Conservation (phyloP, 805 yeast species). For the Pichia manshurica region DNA sequence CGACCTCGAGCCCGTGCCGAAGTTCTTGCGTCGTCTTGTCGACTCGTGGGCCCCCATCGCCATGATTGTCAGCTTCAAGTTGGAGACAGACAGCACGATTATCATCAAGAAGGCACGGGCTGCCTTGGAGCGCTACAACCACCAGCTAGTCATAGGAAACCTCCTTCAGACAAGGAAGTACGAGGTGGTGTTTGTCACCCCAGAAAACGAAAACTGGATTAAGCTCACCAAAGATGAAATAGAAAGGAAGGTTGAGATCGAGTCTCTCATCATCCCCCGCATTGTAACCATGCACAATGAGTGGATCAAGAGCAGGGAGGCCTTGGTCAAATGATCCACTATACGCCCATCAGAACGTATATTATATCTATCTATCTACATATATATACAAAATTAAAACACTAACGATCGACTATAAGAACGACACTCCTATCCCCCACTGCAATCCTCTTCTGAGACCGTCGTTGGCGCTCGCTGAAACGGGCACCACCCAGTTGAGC, state of each 20-base stretch:
- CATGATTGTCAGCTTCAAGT: conserved; percentile 88
- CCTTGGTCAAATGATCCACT: conserved; percentile 20
- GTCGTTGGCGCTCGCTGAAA: conserved; percentile 41
- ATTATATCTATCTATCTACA: too few relatives aligned
- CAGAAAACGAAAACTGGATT: conserved; percentile 45
- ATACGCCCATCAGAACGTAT: not conserved
- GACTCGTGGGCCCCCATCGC: conserved; percentile 94
- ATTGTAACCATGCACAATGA: conserved; percentile 57
- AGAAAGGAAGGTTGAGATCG: conserved; percentile 52
- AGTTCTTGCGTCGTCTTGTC: conserved; percentile 79
- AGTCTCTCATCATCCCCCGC: conserved; percentile 71
- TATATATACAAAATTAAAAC: too few relatives aligned
- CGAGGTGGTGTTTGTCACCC: conserved; percentile 80
- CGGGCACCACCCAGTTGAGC: conserved; percentile 48
- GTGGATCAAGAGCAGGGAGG: conserved; percentile 46
- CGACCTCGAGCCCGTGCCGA: conserved; percentile 93
- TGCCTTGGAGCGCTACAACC: conserved; percentile 81
- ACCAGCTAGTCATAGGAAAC: conserved; percentile 93
- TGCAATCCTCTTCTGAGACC: conserved; percentile 47
- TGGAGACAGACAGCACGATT: conserved; percentile 77
- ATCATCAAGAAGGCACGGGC: conserved; percentile 68
- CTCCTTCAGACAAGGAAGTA: conserved; percentile 79
- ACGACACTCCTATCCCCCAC: conserved; percentile 56
- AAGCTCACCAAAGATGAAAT: conserved; percentile 39
- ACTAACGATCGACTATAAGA: conserved; percentile 41